phyloP scores from a whole-genome alignment of 2,329 filamentous ascomycete species.

The Didymella pinodella region DNA sequence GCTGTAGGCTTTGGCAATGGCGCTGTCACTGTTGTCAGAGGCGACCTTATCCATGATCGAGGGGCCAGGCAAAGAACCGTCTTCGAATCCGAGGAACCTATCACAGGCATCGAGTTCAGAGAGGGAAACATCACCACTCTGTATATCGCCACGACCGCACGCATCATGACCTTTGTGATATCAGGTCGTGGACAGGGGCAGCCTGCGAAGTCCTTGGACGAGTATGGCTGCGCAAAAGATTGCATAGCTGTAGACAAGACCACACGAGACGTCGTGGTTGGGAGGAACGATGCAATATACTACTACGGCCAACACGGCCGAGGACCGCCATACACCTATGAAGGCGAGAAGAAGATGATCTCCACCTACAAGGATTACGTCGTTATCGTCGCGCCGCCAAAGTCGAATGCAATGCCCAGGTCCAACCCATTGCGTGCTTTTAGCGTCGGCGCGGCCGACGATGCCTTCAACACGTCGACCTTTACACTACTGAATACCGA shows the following conservation, averaged over 20 bases:
- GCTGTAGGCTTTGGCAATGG: constrained; percentile 97
- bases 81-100: constrained; percentile 94
- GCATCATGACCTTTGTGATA: constrained; percentile 85
- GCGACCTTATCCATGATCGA: constrained; percentile 93
- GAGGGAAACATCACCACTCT: constrained; percentile 73
- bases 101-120: constrained; percentile 86
- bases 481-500: constrained; percentile 94
- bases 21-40: constrained; percentile 88
- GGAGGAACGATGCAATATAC: constrained; percentile 93
- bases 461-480: constrained; percentile 83
- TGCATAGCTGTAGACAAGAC: constrained; percentile 89
- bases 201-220: constrained; percentile 86
- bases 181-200: constrained; percentile 89
- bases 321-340: constrained; percentile 88
- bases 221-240: constrained; percentile 87
- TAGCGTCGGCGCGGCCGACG: constrained; percentile 74
- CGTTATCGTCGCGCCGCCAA: constrained; percentile 82
- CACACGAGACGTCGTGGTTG: constrained; percentile 88
- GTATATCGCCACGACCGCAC: constrained; percentile 89
- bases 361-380: constrained; percentile 85
- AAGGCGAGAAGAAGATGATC: constrained; percentile 85
- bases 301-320: constrained; percentile 87
- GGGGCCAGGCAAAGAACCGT: constrained; percentile 94
- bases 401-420: constrained; percentile 60
- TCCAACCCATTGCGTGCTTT: constrained; percentile 75